Evolutionary conservation across 768 basidiomycete genomes (phyloP), one percentile per base, ranked within the genome.

Genomic region (Infundibulicybe gibba): DNA sequence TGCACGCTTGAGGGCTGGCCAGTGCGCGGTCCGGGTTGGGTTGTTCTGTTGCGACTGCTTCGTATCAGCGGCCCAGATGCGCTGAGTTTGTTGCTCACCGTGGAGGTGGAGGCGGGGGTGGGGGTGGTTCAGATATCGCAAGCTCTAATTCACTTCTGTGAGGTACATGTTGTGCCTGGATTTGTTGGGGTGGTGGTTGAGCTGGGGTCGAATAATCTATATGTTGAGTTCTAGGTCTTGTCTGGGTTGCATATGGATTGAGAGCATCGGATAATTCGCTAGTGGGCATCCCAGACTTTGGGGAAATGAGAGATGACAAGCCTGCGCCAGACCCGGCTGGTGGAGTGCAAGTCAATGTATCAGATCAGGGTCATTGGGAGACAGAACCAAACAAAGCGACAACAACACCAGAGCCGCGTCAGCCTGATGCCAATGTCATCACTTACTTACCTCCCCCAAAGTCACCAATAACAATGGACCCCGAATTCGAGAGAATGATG

Each of bases 181-280:
- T 61, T 38, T 70, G 72, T 14, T 65, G 41, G 9, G 33, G 61
- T 13, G 59, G 58, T 33, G 60, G 54, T 37, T 68, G 62, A 20
- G 57, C 51, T 8, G 65, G 48, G 41, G 64, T 31, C n/a, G 55
- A 38, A 30, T 61, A 63, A 10, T 54, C 50, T 9, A 52, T 41
- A 2, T 40, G 15, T 0, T 57, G 49, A 2, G 59, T 48, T 35
- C 71, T 61, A 15, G 62, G 53, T 50, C 75, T 66, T 14, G 67
- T 56, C 44, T 77, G 76, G 32, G 70, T 72, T 48, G 77, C 71
- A 58, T 80, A 70, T 10, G 86, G 86, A 61, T 89, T 90, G 56
- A 90, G 81, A 5, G 87, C 87, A 59, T 90, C 81, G 8, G 83
- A 83, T 47, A 90, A 79, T 63, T 89, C 85, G 69, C 85, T 89